Evolutionary conservation across 352 stramenopile genomes (phyloP).

Genomic region (Phytophthora parvispora): DNA sequence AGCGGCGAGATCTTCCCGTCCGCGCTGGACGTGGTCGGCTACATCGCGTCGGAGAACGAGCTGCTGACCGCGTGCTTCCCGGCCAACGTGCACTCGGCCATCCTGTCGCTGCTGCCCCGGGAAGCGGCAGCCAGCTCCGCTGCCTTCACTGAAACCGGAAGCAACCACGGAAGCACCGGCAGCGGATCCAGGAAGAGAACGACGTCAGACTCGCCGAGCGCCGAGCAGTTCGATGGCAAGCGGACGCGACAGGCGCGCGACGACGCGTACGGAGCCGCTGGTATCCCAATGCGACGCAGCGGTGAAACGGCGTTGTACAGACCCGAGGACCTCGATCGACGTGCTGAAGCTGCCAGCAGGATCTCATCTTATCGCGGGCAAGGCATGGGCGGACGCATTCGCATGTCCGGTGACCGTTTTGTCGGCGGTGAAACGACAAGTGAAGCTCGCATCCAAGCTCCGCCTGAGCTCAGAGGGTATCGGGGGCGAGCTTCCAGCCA

Average conservation of each 20-base stretch:
- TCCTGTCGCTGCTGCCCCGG: constrained; percentile 67
- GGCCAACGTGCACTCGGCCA: constrained; percentile 75
- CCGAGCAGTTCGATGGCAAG: constrained; percentile 35
- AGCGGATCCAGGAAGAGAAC: constrained; percentile 33
- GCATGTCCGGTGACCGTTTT: constrained; percentile 24
- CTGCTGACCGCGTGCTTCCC: constrained; percentile 76
- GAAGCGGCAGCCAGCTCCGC: constrained; percentile 28
- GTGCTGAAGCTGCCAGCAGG: constrained; percentile 24
- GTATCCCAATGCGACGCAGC: constrained; percentile 5
- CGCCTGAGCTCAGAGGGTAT: constrained; percentile 28
- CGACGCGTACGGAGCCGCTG: constrained; percentile 16
- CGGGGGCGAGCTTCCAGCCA: constrained; percentile 15
- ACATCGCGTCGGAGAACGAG: constrained; percentile 76
- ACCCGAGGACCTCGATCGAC: constrained; percentile 20
- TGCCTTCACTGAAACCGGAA: constrained; percentile 11
- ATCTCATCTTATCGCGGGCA: constrained; percentile 32
- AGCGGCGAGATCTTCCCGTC: constrained; percentile 75
- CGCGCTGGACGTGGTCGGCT: constrained; percentile 73
- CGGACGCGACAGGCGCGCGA: constrained; percentile 35
- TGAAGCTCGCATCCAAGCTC: constrained; percentile 29
- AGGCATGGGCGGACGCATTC: constrained; percentile 33
- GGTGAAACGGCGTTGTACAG: constrained; percentile 18
- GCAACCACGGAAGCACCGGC: constrained; percentile 17
- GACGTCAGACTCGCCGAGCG: constrained; percentile 30
- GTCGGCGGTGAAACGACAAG: constrained; percentile 20